Evolutionary conservation across 176 grass and related monocot species (phyloP).

Genomic region (Carex parvula): DNA sequence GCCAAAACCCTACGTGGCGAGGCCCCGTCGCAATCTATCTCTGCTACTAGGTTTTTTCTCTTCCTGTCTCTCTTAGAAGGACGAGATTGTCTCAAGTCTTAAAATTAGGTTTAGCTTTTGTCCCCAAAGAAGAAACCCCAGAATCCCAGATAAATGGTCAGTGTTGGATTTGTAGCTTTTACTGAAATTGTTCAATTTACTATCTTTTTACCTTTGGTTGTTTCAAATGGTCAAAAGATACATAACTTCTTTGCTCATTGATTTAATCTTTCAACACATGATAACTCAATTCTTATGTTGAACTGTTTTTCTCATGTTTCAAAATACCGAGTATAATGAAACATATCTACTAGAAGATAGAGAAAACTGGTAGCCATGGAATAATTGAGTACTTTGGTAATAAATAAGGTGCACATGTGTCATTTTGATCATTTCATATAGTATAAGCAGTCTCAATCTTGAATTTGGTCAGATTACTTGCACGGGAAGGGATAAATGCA

Average conservation of each 20-base stretch:
- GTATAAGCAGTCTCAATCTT: background rate
- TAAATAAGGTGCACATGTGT: background rate
- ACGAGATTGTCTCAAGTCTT: background rate
- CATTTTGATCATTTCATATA: constrained; percentile 31
- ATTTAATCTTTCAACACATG: background rate
- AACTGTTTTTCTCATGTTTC: background rate
- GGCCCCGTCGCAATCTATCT: constrained; percentile 73
- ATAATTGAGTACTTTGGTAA: background rate
- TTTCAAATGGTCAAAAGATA: background rate
- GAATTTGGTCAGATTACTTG: constrained; percentile 55
- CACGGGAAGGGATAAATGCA: constrained; percentile 86
- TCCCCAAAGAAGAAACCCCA: background rate
- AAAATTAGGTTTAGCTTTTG: constrained; percentile 1
- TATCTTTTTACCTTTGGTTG: background rate
- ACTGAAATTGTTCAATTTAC: constrained; percentile 7
- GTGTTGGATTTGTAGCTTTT: background rate
- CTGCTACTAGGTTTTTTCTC: constrained; percentile 59
- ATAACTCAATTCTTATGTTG: background rate
- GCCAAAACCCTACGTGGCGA: constrained; percentile 89
- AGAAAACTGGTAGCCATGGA: background rate
- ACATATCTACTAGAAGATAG: background rate
- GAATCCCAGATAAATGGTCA: background rate
- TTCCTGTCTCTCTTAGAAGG: background rate
- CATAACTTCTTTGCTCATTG: background rate
- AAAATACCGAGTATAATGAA: background rate